Evolutionary conservation across 192 early-diverging fungal genomes (phyloP), one percentile per base, ranked within the genome.

Genomic region (Linnemannia exigua): DNA sequence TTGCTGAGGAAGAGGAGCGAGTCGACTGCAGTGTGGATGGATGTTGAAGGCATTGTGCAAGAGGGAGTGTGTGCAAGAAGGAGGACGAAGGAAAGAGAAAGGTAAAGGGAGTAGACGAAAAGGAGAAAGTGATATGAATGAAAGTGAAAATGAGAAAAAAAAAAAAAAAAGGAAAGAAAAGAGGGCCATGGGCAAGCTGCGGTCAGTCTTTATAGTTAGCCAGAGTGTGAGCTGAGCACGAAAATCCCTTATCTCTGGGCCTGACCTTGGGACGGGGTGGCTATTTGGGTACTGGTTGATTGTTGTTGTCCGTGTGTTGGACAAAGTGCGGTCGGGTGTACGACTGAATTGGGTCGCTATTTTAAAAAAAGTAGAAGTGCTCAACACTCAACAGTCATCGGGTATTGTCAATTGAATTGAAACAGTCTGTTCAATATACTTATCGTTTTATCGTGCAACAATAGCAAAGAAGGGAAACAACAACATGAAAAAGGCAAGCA

Each of bases 11-110:
- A 73, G 47, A 76, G 88, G 82, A n/a, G 89, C 61, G 79, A 90
- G 87, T 70, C 41, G 36, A 48, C 12, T 85, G 90, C 28, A 82
- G 87, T 88, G 82, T 89, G 47, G 80, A 67, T 75, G 41, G 33
- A 54, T 25, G 75, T 58, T 47, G 63, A 51, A 28, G 51, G 28
- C 46, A n/a, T 71, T 25, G 46, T 28, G 25, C 72, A 71, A 52
- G n/a, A 35, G 61, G 72, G 71, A 51, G 22, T 51, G 36, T 19
- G 58, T 33, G 68, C 72, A 33, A 51, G 61, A n/a, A 61, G 44
- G 51, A 68, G 63, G 35, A 73, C 36, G 33, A 69, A 79, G 37
- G 74, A 54, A 72, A 36, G 47, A 35, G 20, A 12, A 37, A 70
- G 68, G 68, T n/a, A 37, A 25, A 70, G 35, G 67, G 19, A 69